Conservation (phyloP, 371 early-diverging fungal genomes). For the Rhizopus delemar region DNA sequence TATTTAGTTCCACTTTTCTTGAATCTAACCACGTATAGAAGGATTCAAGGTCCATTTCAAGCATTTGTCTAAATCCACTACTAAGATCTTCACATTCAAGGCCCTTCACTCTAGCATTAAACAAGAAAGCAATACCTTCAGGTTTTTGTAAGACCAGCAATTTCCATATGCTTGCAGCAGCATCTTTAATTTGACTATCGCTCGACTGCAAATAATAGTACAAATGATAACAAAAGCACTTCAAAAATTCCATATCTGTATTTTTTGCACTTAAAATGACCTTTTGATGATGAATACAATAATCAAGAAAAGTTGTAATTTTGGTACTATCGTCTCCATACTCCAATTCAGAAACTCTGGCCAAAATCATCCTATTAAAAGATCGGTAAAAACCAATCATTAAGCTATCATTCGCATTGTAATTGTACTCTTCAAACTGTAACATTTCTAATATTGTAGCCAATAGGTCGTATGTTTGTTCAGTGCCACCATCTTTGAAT, state of each 20-base stretch:
- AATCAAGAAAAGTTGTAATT: conserved; percentile 56
- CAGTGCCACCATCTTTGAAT: conserved; percentile 44
- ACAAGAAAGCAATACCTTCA: conserved; percentile 39
- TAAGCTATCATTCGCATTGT: conserved; percentile 21
- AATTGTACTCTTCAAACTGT: conserved; percentile 35
- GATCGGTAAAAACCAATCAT: conserved; percentile 42
- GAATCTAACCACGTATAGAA: conserved; percentile 63
- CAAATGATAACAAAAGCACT: conserved; percentile 65
- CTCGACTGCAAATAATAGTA: conserved; percentile 54
- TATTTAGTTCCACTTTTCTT: conserved; percentile 49
- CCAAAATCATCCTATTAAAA: conserved; percentile 64
- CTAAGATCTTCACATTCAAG: conserved; percentile 62
- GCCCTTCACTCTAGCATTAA: conserved; percentile 50
- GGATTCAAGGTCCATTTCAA: conserved; percentile 53
- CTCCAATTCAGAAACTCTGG: conserved; percentile 53
- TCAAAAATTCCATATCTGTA: conserved; percentile 66
- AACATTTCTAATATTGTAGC: conserved; percentile 58
- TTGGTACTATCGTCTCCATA: conserved; percentile 34
- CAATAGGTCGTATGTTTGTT: conserved; percentile 61
- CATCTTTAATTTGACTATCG: conserved; percentile 47
- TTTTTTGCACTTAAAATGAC: conserved; percentile 60
- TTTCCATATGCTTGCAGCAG: conserved; percentile 63
- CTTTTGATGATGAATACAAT: conserved; percentile 70
- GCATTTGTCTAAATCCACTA: conserved; percentile 61
- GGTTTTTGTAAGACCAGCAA: conserved; percentile 62